Percentiles rank a stretch among this genome's conserved stretches.
Evolutionary conservation across 257 asterid genomes (phyloP).

Genomic region (Verbena officinalis): DNA sequence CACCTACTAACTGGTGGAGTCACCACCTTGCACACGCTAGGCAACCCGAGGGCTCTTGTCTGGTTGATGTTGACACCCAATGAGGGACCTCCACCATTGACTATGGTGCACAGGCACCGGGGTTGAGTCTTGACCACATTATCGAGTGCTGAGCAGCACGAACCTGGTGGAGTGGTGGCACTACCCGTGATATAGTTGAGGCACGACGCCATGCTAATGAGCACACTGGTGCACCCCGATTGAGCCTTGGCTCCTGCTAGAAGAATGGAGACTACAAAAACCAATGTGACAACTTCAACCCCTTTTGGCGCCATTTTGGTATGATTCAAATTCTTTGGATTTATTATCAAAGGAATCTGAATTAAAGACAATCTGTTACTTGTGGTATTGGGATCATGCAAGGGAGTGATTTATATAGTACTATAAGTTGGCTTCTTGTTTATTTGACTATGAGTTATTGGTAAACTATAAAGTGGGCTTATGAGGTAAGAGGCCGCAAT

Average conservation of each 20-base stretch:
- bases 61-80: conserved; percentile 55
- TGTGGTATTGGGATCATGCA: conserved; percentile 7
- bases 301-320: conserved; percentile 49
- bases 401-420: conserved; percentile 29
- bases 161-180: conserved; percentile 45
- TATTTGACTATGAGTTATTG: conserved; percentile 5
- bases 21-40: conserved; percentile 50
- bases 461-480: conserved; percentile 47
- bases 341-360: neutral
- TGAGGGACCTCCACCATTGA: conserved; percentile 50
- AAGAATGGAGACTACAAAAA: conserved; percentile 27
- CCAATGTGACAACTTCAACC: conserved; percentile 5
- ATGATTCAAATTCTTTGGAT: conserved; percentile 2
- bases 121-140: conserved; percentile 66
- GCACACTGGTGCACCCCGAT: conserved; percentile 51
- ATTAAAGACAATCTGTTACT: neutral
- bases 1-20: conserved; percentile 72
- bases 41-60: conserved; percentile 62
- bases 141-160: conserved; percentile 62
- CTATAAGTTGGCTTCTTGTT: neutral
- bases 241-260: conserved; percentile 42
- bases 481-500: conserved; percentile 51
- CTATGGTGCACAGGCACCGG: conserved; percentile 59
- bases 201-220: conserved; percentile 68
- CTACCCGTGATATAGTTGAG: conserved; percentile 65